Evolutionary conservation across 805 yeast species (phyloP), one percentile per base, ranked within the genome.

Genomic region (Nakazawaea peltata): DNA sequence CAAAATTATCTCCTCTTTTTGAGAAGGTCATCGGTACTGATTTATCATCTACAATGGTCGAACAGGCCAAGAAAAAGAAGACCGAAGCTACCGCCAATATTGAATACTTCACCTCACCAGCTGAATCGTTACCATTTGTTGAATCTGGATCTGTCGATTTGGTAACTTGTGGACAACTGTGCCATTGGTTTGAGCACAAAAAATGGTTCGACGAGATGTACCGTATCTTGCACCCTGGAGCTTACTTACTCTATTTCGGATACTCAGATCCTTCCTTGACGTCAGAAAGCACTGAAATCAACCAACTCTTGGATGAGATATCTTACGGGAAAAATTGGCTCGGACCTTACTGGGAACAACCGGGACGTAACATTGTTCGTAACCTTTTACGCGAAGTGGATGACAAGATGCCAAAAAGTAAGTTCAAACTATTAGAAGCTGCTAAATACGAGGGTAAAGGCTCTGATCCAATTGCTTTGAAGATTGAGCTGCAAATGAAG

Each of bases 321-420:
- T 61, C 57, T 5, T 71, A 71, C 43, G 65, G 61, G 32, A 61
- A 69, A 0, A 49, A 54, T 2, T 59, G 49, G 29, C 51, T 81
- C 30, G 88, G 88, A 0, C 76, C 77, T 0, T 74, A 74, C 50
- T 88, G 97, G 97, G 82, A 84, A 47, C 81, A 80, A 45, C 92
- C 94, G 0, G 97, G 96, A 0, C 63, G 94, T 32, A 36, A 49
- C 5, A 57, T 69, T 11, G 54, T 88, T 23, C 59, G 77, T 34
- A 42, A 58, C 5, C 48, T 65, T 39, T 64, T 70, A 42, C 47
- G 43, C 12, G 69, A 60, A 9, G 61, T 77, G 4, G 54, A 57
- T 36, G 51, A 47, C 4, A 51, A 60, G 24, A 46, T 69, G 3
- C 76, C 80, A 2, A 19, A 36, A 0, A 60, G 54, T 2, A 39